These are phyloP conservation scores for Clavispora asparagi DNA, from an alignment of 805 yeast species.

Conservation along the genomic window DNA sequence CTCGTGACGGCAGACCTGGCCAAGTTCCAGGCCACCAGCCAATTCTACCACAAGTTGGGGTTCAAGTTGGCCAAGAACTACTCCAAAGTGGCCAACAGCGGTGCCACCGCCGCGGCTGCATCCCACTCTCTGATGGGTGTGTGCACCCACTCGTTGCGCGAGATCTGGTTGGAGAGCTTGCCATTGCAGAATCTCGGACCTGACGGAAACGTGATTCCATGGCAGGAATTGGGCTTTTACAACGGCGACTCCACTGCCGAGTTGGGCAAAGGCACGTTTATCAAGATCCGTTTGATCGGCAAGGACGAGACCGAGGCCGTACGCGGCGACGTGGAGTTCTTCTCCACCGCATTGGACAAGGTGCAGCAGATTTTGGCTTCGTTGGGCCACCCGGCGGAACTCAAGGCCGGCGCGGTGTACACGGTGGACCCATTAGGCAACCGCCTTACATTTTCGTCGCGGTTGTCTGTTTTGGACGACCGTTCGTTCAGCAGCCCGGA, in stretches of 20 bases:
- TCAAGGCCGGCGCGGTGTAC: constrained; percentile 3
- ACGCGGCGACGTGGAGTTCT: constrained; percentile 23
- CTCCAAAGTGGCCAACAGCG: constrained; percentile 44
- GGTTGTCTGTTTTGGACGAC: constrained; percentile 18
- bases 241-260: constrained; percentile 30
- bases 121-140: constrained; percentile 45
- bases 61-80: constrained; percentile 56
- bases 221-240: constrained; percentile 37
- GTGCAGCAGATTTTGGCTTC: constrained; percentile 16
- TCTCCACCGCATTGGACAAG: constrained; percentile 24
- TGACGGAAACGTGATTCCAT: constrained; percentile 32
- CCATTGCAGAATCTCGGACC: constrained; percentile 41
- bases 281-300: constrained; percentile 32
- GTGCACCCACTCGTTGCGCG: constrained; percentile 61
- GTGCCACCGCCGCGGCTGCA: constrained; percentile 19
- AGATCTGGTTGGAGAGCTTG: constrained; percentile 68
- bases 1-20: constrained; percentile 50
- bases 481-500: constrained; percentile 18
- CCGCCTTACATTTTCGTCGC: constrained; percentile 21
- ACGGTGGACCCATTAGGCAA: constrained; percentile 34
- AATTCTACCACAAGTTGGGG: constrained; percentile 60
- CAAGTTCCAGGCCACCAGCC: constrained; percentile 41
- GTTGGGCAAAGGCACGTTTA: constrained; percentile 23
- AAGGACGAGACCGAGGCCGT: constrained; percentile 5
- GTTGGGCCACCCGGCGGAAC: constrained; percentile 2